phyloP scores from a whole-genome alignment of 2,329 filamentous ascomycete genomes.

The Ceratocystis alfenasii region DNA sequence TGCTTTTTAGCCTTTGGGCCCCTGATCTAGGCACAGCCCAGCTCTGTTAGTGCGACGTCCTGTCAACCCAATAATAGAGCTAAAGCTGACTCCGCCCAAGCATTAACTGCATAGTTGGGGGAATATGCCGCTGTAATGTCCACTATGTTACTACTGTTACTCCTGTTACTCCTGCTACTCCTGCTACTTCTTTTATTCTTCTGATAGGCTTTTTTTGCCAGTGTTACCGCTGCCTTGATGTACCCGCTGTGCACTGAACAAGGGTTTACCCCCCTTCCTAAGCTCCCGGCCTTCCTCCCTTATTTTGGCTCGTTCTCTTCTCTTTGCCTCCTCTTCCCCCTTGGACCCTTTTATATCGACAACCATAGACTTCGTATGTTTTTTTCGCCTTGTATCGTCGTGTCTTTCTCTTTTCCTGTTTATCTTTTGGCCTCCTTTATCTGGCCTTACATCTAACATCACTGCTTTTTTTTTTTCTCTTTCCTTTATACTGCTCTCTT shows the following conservation, averaged over 20 bases:
- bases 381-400: neutral
- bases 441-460: neutral
- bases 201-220: too few species aligned
- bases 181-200: too few species aligned
- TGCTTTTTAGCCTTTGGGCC: neutral
- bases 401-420: neutral
- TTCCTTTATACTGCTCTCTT: neutral
- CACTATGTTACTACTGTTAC: neutral
- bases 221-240: neutral
- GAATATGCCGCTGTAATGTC: neutral
- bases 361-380: neutral
- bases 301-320: neutral
- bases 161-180: neutral
- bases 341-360: neutral
- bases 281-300: constrained; percentile 1
- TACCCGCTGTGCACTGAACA: neutral
- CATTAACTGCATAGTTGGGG: neutral
- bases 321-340: neutral
- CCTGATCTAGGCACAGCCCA: neutral
- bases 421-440: neutral
- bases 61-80: too few species aligned
- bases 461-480: neutral
- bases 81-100: too few species aligned
- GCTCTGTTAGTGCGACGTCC: neutral
- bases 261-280: neutral